Evolutionary conservation across 2,329 filamentous ascomycete genomes (phyloP).

Genomic region (Cordyceps tenuipes): DNA sequence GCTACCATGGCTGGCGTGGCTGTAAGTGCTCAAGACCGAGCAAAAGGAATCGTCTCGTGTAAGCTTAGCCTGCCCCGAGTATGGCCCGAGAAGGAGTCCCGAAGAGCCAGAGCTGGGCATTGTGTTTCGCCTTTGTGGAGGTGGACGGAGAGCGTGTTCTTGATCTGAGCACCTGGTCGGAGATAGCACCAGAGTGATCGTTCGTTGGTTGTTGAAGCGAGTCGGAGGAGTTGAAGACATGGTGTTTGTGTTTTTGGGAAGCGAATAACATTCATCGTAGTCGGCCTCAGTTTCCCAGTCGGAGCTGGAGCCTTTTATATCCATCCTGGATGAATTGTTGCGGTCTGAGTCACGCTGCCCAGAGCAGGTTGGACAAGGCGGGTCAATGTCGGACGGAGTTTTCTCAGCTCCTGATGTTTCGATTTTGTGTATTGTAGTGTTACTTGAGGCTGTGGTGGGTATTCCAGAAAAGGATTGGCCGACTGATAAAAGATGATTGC

Average conservation of each 20-base stretch:
- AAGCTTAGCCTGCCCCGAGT: not conserved
- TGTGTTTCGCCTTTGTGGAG: conserved; percentile 1
- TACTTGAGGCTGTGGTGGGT: not conserved
- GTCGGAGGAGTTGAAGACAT: not conserved
- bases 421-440: not conserved
- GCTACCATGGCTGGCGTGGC: conserved; percentile 14
- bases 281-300: not conserved
- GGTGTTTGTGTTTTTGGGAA: not conserved
- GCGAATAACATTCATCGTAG: not conserved
- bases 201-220: not conserved
- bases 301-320: not conserved
- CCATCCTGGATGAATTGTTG: not conserved
- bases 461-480: not conserved
- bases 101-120: conserved; percentile 6
- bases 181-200: not conserved
- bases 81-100: not conserved
- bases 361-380: not conserved
- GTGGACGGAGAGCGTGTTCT: not conserved
- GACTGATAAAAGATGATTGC: no score
- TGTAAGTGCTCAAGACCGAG: conserved; percentile 23
- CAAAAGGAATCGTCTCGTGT: conserved; percentile 17
- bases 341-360: not conserved
- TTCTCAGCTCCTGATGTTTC: not conserved
- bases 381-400: not conserved
- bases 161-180: not conserved